A percentile compares a stretch with the other conserved stretches of the same genome.
Evolutionary conservation across 176 grass and related monocot species (phyloP).

Genomic region (Chloris gayana): DNA sequence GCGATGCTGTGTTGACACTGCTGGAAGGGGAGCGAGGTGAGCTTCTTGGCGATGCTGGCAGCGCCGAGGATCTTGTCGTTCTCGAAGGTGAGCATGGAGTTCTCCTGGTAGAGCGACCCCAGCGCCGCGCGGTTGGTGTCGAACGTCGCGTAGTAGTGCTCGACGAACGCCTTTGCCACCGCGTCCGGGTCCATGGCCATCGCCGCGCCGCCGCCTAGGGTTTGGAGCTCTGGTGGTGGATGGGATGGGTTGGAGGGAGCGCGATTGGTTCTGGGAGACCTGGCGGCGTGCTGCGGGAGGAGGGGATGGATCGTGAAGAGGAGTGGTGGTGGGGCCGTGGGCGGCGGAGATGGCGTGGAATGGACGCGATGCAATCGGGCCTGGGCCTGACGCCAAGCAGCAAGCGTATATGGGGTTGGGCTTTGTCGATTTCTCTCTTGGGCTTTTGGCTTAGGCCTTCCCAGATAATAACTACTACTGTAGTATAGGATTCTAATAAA

Average conservation of each 20-base stretch:
- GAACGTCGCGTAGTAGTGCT: slow-evolving; percentile 88
- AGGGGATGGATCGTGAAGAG: background rate
- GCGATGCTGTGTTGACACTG: slow-evolving; percentile 63
- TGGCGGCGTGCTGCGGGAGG: background rate
- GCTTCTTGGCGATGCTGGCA: slow-evolving; percentile 59
- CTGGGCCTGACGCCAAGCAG: no score
- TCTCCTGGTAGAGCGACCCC: slow-evolving; percentile 69
- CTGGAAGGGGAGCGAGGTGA: slow-evolving; percentile 68
- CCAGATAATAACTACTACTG: no score
- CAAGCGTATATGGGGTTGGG: no score
- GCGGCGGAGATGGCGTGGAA: slow-evolving; percentile 23
- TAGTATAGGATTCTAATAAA: no score
- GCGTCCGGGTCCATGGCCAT: slow-evolving; percentile 65
- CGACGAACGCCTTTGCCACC: slow-evolving; percentile 85
- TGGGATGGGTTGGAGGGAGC: background rate
- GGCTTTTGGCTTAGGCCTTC: no score
- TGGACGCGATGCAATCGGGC: background rate
- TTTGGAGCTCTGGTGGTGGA: slow-evolving; percentile 31
- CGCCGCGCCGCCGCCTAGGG: slow-evolving; percentile 41
- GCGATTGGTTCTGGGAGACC: background rate
- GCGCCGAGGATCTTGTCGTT: slow-evolving; percentile 56
- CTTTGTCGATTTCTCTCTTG: no score
- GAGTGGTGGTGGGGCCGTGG: background rate
- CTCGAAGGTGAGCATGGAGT: slow-evolving; percentile 90
- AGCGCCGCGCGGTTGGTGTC: slow-evolving; percentile 67